A percentile compares a stretch with the other conserved stretches of the same genome.
phyloP scores from a whole-genome alignment of 1,284 basidiomycete genomes.

The Irpex sp. region DNA sequence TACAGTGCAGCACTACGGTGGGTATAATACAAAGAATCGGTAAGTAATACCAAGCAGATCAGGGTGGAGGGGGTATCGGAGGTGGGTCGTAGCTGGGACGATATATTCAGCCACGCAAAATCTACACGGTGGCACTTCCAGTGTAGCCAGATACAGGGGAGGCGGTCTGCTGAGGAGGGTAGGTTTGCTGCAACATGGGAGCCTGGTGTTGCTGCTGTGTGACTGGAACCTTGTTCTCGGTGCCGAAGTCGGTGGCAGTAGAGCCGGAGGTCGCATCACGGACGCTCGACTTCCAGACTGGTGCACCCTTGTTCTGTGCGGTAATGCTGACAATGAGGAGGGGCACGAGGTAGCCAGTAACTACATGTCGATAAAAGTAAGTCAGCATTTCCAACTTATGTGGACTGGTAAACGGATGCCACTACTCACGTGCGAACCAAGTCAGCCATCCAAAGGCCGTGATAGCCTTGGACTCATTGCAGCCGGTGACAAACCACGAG shows the following conservation, averaged over 20 bases:
- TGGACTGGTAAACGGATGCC: not conserved
- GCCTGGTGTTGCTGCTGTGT: not conserved
- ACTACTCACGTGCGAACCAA: conserved; percentile 13
- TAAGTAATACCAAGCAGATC: too few species aligned
- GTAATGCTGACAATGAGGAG: conserved; percentile 9
- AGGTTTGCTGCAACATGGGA: not conserved
- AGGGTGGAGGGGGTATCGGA: too few species aligned
- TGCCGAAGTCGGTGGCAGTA: not conserved
- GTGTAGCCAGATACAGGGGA: not conserved
- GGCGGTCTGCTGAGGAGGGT: not conserved
- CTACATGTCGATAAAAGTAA: not conserved
- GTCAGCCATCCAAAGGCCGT: conserved; percentile 10
- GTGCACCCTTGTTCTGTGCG: conserved; percentile 2
- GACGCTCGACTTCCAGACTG: conserved; percentile 11
- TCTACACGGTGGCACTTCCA: not conserved
- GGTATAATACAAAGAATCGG: too few species aligned
- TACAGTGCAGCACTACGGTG: too few species aligned
- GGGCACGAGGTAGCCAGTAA: conserved; percentile 7
- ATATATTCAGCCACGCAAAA: not conserved
- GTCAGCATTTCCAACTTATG: not conserved
- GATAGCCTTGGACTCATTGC: conserved; percentile 14
- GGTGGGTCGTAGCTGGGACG: not conserved
- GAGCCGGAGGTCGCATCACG: conserved; percentile 7
- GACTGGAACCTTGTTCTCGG: not conserved
- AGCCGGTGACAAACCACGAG: conserved; percentile 1